Evolutionary conservation across 371 early-diverging fungal species (phyloP), one percentile per base, ranked within the genome.

Genomic region (Chytridiales sp.): DNA sequence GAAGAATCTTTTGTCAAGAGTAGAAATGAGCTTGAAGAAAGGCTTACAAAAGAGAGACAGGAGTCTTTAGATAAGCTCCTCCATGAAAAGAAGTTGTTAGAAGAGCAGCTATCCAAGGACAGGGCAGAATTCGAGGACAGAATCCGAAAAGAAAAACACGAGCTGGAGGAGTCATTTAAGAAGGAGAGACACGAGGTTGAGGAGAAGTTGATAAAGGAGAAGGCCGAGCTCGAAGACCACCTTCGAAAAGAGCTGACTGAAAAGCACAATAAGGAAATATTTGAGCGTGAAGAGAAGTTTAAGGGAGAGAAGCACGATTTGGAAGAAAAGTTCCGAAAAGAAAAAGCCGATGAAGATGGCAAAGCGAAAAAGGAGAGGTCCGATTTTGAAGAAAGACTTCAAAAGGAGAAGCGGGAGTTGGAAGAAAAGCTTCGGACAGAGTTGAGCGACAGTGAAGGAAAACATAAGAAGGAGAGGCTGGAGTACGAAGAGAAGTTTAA

Each of bases 141-240:
- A 51, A 31, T 32, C 9, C 32, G 19, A 38, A 53, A 59, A 38
- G 53, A 46, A 26, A 47, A 62, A 42, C 30, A 48, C 21, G 56
- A 56, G 43, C 35, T 56, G 8, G 62, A 66, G 39, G 15, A 31
- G 0, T 29, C 40, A 11, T 26, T 22, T 47, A 47, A 49, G 17
- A 64, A 64, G 46, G 64, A 64, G 40, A 44, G 39, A 4, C 27
- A 27, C 24, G 61, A 56, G 53, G n/a, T 40, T 17, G 54, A 54
- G 22, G 39, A 40, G 30, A 54, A 54, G 42, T 22, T 26, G 4
- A 41, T 41, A 29, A 54, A 47, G 32, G 44, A 47, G 30, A 9
- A 29, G 8, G 6, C 30, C 5, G 49, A 59, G 17, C 5, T 39
- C n/a, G 59, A 49, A 17, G 40, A 46, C 30, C 17, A 39, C 27